Evolutionary conservation across 2,329 filamentous ascomycete genomes (phyloP).

Genomic region (Rhexocercosporidium sp.): DNA sequence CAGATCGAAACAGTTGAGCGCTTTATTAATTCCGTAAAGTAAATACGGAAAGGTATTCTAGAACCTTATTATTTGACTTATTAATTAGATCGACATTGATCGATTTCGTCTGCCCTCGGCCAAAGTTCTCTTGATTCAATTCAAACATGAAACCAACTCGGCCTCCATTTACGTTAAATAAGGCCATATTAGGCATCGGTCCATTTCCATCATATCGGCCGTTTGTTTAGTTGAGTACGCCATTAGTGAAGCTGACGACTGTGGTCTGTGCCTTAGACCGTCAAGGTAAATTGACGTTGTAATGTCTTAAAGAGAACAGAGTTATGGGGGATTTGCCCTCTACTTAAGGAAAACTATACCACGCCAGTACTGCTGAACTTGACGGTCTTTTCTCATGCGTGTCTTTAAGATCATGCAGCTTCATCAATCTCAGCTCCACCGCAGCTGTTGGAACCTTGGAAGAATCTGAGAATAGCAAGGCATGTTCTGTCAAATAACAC

Average conservation of each 20-base stretch:
- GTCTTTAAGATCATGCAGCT: no score
- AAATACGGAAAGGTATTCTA: background rate
- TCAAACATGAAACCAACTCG: background rate
- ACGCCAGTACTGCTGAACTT: no score
- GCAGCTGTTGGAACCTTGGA: background rate
- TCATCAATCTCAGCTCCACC: no score
- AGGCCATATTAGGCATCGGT: background rate
- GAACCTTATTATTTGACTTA: background rate
- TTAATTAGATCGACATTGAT: background rate
- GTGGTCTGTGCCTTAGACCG: background rate
- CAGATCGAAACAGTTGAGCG: background rate
- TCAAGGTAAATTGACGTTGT: no score
- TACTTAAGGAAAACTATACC: background rate
- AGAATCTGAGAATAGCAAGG: background rate
- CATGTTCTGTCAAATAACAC: background rate
- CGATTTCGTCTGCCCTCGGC: background rate
- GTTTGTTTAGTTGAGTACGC: background rate
- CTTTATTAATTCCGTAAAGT: background rate
- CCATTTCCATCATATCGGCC: background rate
- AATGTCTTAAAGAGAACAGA: no score
- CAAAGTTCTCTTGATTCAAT: background rate
- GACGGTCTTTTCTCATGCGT: no score
- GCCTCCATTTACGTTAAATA: background rate
- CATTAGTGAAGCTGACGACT: background rate
- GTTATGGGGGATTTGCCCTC: background rate